Percentiles rank a stretch among this genome's conserved stretches.
Conservation (phyloP, 495 filamentous ascomycete species). For the Jackrogersella minutella region DNA sequence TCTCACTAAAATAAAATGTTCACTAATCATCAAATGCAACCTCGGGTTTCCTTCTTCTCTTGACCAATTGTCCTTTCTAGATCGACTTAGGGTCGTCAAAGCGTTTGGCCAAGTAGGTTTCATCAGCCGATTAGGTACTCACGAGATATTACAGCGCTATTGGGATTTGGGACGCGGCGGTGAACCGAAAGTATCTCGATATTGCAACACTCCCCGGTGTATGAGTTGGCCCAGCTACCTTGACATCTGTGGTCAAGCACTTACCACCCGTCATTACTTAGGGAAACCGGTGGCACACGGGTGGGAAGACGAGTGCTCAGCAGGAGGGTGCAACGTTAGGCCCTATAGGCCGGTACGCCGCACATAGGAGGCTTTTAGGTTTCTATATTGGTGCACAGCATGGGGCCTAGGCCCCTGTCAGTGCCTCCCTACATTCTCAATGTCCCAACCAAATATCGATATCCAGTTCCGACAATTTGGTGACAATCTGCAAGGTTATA, state of each 20-base stretch:
- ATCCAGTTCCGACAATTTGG: slow-evolving; percentile 8
- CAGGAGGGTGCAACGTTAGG: neutral
- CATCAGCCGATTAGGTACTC: neutral
- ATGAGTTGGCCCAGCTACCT: neutral
- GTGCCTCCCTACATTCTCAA: slow-evolving; percentile 23
- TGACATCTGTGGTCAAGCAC: neutral
- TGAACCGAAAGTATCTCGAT: neutral
- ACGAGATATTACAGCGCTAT: neutral
- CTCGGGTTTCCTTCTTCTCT: neutral
- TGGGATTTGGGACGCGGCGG: too few relatives aligned
- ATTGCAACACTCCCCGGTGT: neutral
- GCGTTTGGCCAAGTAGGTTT: neutral
- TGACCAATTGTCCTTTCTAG: slow-evolving; percentile 1
- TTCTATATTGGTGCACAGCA: slow-evolving; percentile 21
- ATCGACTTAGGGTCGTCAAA: neutral
- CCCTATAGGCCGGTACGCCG: slow-evolving; percentile 8
- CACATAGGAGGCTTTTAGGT: neutral
- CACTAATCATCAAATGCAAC: slow-evolving; percentile 30
- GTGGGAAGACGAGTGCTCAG: neutral
- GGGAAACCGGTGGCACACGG: neutral
- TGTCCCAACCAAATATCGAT: slow-evolving; percentile 12
- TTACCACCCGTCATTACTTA: neutral
- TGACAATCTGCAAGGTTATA: slow-evolving; percentile 6
- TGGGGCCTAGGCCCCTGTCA: slow-evolving; percentile 23
- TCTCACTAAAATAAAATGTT: slow-evolving; percentile 11